phyloP scores from a whole-genome alignment of 2,329 filamentous ascomycete genomes.

The Canariomyces notabilis region DNA sequence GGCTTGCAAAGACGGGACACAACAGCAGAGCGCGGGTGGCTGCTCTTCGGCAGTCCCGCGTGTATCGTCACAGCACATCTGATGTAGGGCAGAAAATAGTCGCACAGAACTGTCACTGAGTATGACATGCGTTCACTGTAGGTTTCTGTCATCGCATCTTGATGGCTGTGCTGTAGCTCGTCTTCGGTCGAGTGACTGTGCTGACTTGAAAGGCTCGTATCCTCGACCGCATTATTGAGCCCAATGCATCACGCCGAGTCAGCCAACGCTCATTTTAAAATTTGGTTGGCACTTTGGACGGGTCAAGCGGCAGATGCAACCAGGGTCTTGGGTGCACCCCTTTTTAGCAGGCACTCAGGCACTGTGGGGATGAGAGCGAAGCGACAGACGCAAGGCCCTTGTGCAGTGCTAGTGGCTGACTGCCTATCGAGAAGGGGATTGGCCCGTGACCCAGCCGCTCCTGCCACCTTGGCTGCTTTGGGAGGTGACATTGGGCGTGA shows the following conservation, averaged over 20 bases:
- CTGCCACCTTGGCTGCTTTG: constrained; percentile 16
- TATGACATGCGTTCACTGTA: neutral
- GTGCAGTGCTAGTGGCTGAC: neutral
- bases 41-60: neutral
- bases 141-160: neutral
- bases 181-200: neutral
- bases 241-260: constrained; percentile 6
- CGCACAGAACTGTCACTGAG: too few relatives aligned
- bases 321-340: constrained; percentile 4
- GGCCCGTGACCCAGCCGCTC: constrained; percentile 5
- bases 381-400: too few relatives aligned
- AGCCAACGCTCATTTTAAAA: constrained; percentile 5
- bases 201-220: constrained; percentile 7
- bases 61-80: neutral
- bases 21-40: neutral
- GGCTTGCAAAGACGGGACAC: neutral
- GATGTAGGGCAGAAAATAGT: neutral
- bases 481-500: constrained; percentile 18
- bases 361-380: too few relatives aligned
- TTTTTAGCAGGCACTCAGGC: too few relatives aligned
- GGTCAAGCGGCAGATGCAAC: neutral
- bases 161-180: neutral
- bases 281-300: neutral
- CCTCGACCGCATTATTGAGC: neutral
- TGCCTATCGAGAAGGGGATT: constrained; percentile 8